A percentile compares a stretch with the other conserved stretches of the same genome.
These are phyloP conservation scores for Russula ochroleuca DNA, from an alignment of 768 basidiomycete genomes.

Conservation along the genomic window DNA sequence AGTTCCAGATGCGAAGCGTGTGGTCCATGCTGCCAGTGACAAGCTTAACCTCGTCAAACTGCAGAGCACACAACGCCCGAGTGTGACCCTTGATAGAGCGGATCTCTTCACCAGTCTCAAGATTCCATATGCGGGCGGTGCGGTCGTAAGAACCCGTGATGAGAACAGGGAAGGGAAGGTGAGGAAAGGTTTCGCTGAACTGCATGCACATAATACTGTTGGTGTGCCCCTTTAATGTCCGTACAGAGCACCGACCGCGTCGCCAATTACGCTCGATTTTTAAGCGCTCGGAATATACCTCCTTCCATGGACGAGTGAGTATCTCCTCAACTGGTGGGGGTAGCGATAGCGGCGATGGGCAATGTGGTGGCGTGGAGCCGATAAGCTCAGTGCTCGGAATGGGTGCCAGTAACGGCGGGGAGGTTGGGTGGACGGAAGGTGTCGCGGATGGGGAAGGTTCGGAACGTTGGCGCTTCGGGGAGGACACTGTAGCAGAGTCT, in stretches of 20 bases:
- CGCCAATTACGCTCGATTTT: slow-evolving; percentile 97
- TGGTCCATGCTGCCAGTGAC: slow-evolving; percentile 97
- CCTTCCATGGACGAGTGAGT: slow-evolving; percentile 92
- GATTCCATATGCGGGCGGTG: slow-evolving; percentile 92
- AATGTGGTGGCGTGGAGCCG: slow-evolving; percentile 3
- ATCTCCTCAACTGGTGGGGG: slow-evolving; percentile 30
- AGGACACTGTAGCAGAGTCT: slow-evolving; percentile 12
- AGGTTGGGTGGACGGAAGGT: not conserved
- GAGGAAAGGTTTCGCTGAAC: slow-evolving; percentile 77
- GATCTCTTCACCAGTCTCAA: slow-evolving; percentile 83
- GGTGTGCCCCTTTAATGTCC: slow-evolving; percentile 86
- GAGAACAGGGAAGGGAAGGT: slow-evolving; percentile 86
- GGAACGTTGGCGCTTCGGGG: slow-evolving; percentile 21
- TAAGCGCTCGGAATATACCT: slow-evolving; percentile 96
- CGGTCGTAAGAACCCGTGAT: slow-evolving; percentile 98
- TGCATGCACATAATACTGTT: slow-evolving; percentile 98
- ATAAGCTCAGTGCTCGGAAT: slow-evolving; percentile 5
- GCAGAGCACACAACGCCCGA: slow-evolving; percentile 84
- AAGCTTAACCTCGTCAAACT: slow-evolving; percentile 93
- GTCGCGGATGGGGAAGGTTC: slow-evolving; percentile 8
- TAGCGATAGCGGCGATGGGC: slow-evolving; percentile 17
- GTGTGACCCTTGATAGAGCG: slow-evolving; percentile 86
- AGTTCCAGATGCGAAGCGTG: slow-evolving; percentile 94
- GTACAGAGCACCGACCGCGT: slow-evolving; percentile 80
- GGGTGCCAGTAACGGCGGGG: slow-evolving; percentile 3